Evolutionary conservation across 202 grass and related monocot genomes (phyloP), one percentile per base, ranked within the genome.

Genomic region (Elaeis oleifera): DNA sequence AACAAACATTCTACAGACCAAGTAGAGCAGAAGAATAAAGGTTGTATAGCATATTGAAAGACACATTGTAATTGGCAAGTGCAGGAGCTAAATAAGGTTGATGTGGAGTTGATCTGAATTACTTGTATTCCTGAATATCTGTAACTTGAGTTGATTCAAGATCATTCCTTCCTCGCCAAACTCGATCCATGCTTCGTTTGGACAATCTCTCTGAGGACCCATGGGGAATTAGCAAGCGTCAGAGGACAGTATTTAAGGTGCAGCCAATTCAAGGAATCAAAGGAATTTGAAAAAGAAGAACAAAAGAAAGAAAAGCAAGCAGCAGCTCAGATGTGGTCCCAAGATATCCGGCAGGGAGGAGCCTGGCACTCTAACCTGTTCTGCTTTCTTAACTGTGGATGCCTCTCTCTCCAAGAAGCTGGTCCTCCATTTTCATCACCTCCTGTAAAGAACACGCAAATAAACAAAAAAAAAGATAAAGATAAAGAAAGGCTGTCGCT

Each of bases 321-420:
- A 63, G 21, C 39, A 23, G 11, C 21, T 63, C 21, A 20, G 39
- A 13, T 22, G 60, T 19, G 60, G 60, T 63, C 9, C 60, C 50
- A 49, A 49, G 60, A 32, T 49, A 19, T 36, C 49, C 6, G 18
- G 21, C 60, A 22, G 36, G 22, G 32, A 32, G 5, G 29, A 23
- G 31, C 23, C 14, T 52, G 23, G 36, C 9, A 44, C 36, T 65
- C 27, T 18, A 24, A 65, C 63, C 63, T 68, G 51, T 68, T 56
- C 20, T 56, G 53, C 52, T 68, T 56, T 68, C 65, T 68, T 56
- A 17, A 68, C 65, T 20, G 49, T 25, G 63, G 16, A 29, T 68
- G 65, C 28, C 55, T 68, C 52, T 16, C 50, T 68, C 25, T 19
- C 28, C 32, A 51, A 15, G 53, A 44, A 55, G 11, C 65, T 68